These are phyloP conservation scores for Geotrichum restrictum DNA, from an alignment of 1,139 yeast species.

Conservation along the genomic window DNA sequence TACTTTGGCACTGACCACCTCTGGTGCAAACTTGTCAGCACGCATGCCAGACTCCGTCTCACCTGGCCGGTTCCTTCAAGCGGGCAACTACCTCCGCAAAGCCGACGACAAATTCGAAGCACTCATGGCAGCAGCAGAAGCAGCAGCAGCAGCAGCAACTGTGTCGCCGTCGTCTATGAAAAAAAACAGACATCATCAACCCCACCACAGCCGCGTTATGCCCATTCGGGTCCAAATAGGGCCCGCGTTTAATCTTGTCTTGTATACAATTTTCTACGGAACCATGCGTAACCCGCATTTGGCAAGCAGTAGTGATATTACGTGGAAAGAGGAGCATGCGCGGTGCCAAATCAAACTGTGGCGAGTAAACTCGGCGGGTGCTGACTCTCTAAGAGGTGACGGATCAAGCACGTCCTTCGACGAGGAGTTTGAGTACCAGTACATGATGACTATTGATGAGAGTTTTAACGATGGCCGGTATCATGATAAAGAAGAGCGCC, in stretches of 20 bases:
- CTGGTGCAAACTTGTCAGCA: constrained; percentile 61
- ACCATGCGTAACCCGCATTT: constrained; percentile 44
- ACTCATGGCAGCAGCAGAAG: no score
- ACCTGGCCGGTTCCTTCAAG: constrained; percentile 64
- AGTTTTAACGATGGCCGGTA: constrained; percentile 70
- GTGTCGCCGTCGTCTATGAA: no score
- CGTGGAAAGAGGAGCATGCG: constrained; percentile 75
- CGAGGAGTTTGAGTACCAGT: constrained; percentile 38
- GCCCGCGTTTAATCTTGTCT: constrained; percentile 55
- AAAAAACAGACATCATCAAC: no score
- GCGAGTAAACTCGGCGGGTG: constrained; percentile 31
- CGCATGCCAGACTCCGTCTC: constrained; percentile 53
- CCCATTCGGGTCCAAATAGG: constrained; percentile 46
- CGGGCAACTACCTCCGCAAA: constrained; percentile 49
- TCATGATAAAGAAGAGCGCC: constrained; percentile 52
- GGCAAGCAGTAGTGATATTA: constrained; percentile 44
- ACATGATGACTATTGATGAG: constrained; percentile 52
- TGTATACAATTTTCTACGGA: constrained; percentile 65
- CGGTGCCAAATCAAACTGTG: constrained; percentile 48
- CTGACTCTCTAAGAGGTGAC: constrained; percentile 4
- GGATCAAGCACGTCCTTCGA: constrained; percentile 11
- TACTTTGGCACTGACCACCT: constrained; percentile 62
- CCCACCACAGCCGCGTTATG: no score
- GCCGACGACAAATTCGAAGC: constrained; percentile 37
- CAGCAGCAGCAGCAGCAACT: no score